Percentiles rank a stretch among this genome's conserved stretches.
These are phyloP conservation scores for Hyaloscypha variabilis DNA, from an alignment of 495 filamentous ascomycete species.

Conservation along the genomic window DNA sequence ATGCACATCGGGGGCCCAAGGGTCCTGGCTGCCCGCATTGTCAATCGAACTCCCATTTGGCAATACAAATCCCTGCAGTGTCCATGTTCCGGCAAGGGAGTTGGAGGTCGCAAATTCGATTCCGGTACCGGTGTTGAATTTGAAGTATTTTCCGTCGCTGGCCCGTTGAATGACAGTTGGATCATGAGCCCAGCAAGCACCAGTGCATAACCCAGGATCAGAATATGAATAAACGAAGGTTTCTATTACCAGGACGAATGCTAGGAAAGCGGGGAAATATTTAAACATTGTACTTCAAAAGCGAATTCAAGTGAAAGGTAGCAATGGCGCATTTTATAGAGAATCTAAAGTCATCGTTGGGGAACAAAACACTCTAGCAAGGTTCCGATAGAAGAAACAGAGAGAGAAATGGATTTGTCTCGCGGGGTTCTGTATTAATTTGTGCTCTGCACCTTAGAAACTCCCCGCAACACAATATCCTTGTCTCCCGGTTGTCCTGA, in stretches of 20 bases:
- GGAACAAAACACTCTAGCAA: too few species aligned
- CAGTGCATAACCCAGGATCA: constrained; percentile 59
- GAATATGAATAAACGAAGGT: constrained; percentile 45
- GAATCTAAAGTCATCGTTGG: too few species aligned
- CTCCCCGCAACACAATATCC: too few species aligned
- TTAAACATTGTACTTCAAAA: constrained; percentile 12
- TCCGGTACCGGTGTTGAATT: constrained; percentile 66
- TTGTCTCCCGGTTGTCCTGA: too few species aligned
- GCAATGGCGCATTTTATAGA: too few species aligned
- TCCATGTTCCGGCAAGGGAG: constrained; percentile 67
- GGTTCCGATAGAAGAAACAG: too few species aligned
- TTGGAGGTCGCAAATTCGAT: constrained; percentile 62
- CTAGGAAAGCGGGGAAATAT: constrained; percentile 13
- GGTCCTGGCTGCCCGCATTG: constrained; percentile 53
- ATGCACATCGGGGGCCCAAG: constrained; percentile 72
- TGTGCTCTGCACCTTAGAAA: too few species aligned
- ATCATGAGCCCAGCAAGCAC: constrained; percentile 66
- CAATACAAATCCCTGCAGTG: constrained; percentile 56
- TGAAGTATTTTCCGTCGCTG: constrained; percentile 71
- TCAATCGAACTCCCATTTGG: constrained; percentile 58
- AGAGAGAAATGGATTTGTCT: too few species aligned
- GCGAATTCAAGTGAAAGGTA: too few species aligned
- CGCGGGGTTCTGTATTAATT: too few species aligned
- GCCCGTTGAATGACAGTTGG: constrained; percentile 62
- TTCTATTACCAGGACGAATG: constrained; percentile 3